Conservation (phyloP, 2,329 filamentous ascomycete genomes). For the Teratosphaeria zuluensis region DNA sequence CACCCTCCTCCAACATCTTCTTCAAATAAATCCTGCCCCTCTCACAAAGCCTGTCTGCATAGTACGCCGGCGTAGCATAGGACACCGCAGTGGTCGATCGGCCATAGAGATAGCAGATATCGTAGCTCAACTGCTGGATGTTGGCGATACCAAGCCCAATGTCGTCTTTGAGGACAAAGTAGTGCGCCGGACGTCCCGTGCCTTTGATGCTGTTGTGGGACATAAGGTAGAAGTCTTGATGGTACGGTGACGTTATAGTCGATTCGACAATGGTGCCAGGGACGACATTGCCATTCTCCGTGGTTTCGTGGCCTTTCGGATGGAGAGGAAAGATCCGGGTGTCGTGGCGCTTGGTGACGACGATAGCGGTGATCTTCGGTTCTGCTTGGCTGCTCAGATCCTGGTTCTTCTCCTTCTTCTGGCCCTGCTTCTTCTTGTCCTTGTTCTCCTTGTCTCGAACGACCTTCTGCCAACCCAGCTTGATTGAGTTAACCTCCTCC, state of each 20-base stretch:
- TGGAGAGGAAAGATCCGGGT: conserved; percentile 27
- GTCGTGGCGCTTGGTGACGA: conserved; percentile 28
- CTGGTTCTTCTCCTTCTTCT: neutral
- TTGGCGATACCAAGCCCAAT: conserved; percentile 6
- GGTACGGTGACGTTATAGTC: conserved; percentile 3
- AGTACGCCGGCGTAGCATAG: conserved; percentile 30
- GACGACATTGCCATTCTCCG: conserved; percentile 3
- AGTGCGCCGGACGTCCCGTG: conserved; percentile 11
- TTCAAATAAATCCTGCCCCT: conserved; percentile 23
- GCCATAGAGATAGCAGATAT: conserved; percentile 27
- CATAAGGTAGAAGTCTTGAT: conserved; percentile 14
- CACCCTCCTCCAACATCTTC: too few relatives aligned
- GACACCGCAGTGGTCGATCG: conserved; percentile 24
- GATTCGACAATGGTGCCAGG: conserved; percentile 8
- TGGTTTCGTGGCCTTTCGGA: neutral
- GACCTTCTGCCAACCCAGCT: neutral
- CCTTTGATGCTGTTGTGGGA: conserved; percentile 10
- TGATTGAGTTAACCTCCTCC: neutral
- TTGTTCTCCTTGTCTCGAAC: too few relatives aligned
- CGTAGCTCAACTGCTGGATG: conserved; percentile 14
- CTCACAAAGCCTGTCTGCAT: conserved; percentile 32
- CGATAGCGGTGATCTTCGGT: conserved; percentile 18
- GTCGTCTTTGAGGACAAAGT: conserved; percentile 24
- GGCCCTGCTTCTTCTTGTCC: too few relatives aligned
- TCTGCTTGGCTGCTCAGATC: too few relatives aligned